A percentile compares a stretch with the other conserved stretches of the same genome.
These are phyloP conservation scores for Tricholoma furcatifolium DNA, from an alignment of 768 basidiomycete genomes.

Conservation along the genomic window DNA sequence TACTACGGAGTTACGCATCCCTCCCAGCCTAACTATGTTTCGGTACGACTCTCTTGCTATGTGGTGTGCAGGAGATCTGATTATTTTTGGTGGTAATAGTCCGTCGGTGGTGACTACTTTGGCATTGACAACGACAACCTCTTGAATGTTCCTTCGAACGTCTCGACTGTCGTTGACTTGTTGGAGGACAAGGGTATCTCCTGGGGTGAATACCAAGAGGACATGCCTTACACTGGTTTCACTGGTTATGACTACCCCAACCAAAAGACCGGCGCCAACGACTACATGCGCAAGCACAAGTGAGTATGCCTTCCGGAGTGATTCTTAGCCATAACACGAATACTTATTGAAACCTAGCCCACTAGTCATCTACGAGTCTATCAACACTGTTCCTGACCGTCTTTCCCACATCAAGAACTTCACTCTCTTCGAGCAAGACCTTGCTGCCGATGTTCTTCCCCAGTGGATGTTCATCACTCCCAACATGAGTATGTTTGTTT, in stretches of 20 bases:
- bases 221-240: constrained; percentile 50
- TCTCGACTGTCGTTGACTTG: constrained; percentile 59
- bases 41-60: constrained; percentile 20
- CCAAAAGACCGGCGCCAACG: constrained; percentile 20
- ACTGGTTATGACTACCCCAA: constrained; percentile 34
- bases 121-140: constrained; percentile 38
- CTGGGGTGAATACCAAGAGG: constrained; percentile 64
- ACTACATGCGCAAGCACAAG: constrained; percentile 33
- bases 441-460: constrained; percentile 46
- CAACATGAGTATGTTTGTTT: constrained; percentile 36
- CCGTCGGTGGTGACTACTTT: constrained; percentile 29
- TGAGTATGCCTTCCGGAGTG: constrained; percentile 11
- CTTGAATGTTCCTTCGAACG: constrained; percentile 38
- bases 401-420: constrained; percentile 51
- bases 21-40: constrained; percentile 61
- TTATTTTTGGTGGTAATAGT: not conserved
- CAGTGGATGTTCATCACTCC: constrained; percentile 66
- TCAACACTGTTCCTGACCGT: constrained; percentile 41
- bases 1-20: constrained; percentile 57
- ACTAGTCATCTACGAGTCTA: constrained; percentile 48
- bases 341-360: constrained; percentile 25
- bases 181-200: constrained; percentile 56
- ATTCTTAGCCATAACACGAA: not conserved
- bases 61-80: constrained; percentile 14
- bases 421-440: constrained; percentile 58